Conservation (phyloP, 208 protist species). For the Hexamita inflata region DNA sequence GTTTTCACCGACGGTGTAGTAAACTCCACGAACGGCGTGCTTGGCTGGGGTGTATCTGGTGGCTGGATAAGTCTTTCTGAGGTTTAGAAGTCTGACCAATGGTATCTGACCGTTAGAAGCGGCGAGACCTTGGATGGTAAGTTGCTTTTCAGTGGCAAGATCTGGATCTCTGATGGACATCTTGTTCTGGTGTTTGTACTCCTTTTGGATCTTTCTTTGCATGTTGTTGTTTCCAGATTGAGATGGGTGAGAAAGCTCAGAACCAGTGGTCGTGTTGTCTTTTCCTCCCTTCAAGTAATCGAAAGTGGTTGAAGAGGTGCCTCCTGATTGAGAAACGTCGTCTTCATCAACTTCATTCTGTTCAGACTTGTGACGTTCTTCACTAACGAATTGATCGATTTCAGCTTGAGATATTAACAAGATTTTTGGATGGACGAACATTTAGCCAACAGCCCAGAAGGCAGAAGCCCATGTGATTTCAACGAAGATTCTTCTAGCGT, state of each 20-base stretch:
- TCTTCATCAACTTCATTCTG: background rate
- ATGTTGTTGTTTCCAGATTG: background rate
- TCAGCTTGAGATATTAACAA: background rate
- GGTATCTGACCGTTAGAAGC: background rate
- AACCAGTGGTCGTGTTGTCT: background rate
- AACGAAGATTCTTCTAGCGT: background rate
- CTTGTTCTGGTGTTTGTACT: too few relatives aligned
- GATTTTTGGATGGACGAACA: background rate
- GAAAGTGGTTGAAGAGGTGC: background rate
- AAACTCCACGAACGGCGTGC: slow-evolving; percentile 28
- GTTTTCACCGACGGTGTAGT: slow-evolving; percentile 19
- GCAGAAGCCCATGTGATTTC: background rate
- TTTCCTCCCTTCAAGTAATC: background rate
- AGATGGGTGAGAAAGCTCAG: background rate
- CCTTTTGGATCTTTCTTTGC: too few relatives aligned
- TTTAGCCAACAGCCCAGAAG: background rate
- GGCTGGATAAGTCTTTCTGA: slow-evolving; percentile 12
- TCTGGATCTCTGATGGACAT: too few relatives aligned
- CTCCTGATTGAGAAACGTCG: background rate
- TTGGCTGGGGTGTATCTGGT: background rate
- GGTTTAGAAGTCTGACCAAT: background rate
- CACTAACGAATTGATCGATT: background rate
- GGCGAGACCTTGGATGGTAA: too few relatives aligned
- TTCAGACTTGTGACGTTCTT: background rate
- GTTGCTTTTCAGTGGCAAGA: background rate